Evolutionary conservation across 805 yeast species (phyloP), one percentile per base, ranked within the genome.

Genomic region (Lachancea sp.): DNA sequence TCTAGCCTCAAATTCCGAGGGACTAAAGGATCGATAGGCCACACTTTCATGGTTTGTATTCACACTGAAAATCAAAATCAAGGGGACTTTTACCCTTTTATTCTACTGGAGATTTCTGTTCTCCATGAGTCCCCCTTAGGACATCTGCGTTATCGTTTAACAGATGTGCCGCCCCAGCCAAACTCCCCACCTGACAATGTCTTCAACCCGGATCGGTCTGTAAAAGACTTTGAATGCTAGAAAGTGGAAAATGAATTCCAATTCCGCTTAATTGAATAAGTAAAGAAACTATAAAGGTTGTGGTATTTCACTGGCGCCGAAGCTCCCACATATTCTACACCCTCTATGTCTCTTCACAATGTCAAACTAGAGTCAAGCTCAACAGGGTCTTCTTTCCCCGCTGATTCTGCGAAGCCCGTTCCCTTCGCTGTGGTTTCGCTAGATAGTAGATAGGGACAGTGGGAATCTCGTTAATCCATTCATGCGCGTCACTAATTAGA

Each of bases 1-100:
- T 67, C 71, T 66, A 65, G 70, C 71, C 67, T 67, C 71, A 65
- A 65, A 61, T 56, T 62, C 70, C 62, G 69, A 64, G 68, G 69
- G 65, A 60, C 67, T 65, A 66, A 67, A 68, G 71, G 71, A 68
- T 67, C 73, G 72, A 68, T 69, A 68, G 72, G 73, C 71, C 71
- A 67, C 73, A 66, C 69, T 69, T 67, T 67, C 71, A 66, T 66
- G 71, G 69, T 66, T 66, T 66, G 68, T 62, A 66, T 62, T 67
- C 70, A 66, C 71, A 66, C 70, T 67, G 71, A 67, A 67, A 66
- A 67, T 66, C 70, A 67, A 67, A 67, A 67, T 60, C 71, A 65
- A 65, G 68, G 69, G 67, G 70, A 54, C 70, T 66, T 67, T 68
- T 66, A 65, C 71, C 71, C 70, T 67, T 67, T 68, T 68, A 67